Evolutionary conservation across 192 early-diverging fungal species (phyloP), one percentile per base, ranked within the genome.

Genomic region (Linnemannia zychae): DNA sequence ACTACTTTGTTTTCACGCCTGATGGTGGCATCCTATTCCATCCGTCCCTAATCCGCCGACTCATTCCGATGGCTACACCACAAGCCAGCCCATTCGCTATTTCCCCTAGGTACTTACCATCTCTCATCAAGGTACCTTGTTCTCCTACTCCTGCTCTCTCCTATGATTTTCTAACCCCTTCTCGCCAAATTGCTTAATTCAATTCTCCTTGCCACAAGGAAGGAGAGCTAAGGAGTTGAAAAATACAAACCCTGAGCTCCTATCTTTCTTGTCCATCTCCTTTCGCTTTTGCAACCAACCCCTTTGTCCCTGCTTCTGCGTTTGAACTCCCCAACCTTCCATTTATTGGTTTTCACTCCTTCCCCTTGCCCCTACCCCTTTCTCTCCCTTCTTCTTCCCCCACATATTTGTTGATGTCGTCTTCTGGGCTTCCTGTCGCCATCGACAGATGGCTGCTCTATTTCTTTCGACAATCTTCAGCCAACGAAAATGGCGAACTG

Each of bases 401-500:
- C 57, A 63, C 57, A 63, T 31, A 63, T 63, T 63, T 63, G 57
- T 31, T 31, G 57, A 12, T 63, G 22, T 57, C n/a, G 53, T 57
- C 6, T 20, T 57, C 7, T 44, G 4, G 3, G 40, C 40, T 9
- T 44, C 40, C 9, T 44, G 40, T 44, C 40, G 40, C 40, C 40
- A 44, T 44, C 40, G 40, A 44, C 40, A 44, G 9, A 9, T 44
- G 40, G 40, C n/a, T 28, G 16, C n/a, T 28, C 28, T 31, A 63
- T 7, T 31, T 24, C 15, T 60, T 1, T 60, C 7, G 24, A 13
- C 0, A 31, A 28, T 33, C 28, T 63, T 33, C 28, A 63, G 24
- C 57, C 57, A 57, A 57, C 53, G 53, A 57, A 57, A 57, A 57
- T 57, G 53, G 22, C 53, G 53, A 57, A 57, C 24, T 20, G 53